Conservation (phyloP, 805 yeast genomes). For the Ogataea trehaloabstinens region DNA sequence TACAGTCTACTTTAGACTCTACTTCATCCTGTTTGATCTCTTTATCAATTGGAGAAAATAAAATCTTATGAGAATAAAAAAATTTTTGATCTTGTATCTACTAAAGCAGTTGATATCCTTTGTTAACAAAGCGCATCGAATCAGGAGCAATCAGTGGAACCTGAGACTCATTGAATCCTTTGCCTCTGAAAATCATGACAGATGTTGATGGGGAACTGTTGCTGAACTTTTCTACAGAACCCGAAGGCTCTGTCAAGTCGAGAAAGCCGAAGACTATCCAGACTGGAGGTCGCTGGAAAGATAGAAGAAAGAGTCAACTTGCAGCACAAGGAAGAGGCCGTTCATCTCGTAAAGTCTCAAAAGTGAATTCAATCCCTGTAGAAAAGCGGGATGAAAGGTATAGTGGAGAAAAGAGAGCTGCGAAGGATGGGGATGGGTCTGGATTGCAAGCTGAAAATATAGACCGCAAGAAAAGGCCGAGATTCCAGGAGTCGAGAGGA, state of each 20-base stretch:
- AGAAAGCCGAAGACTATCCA: constrained; percentile 22
- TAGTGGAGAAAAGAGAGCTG: not conserved
- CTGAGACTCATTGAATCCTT: too few species aligned
- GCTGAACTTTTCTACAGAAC: constrained; percentile 65
- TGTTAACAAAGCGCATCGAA: too few species aligned
- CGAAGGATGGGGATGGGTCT: not conserved
- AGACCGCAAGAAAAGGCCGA: constrained; percentile 25
- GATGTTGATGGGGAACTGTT: constrained; percentile 65
- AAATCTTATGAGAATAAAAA: too few species aligned
- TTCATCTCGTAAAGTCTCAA: constrained; percentile 6
- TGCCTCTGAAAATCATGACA: too few species aligned
- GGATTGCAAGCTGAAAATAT: not conserved
- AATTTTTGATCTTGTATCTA: too few species aligned
- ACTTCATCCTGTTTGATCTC: too few species aligned
- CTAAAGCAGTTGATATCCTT: too few species aligned
- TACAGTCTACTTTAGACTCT: too few species aligned
- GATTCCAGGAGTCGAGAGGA: constrained; percentile 47
- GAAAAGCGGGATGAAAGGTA: constrained; percentile 4
- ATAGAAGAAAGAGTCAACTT: constrained; percentile 62
- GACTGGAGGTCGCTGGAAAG: constrained; percentile 81
- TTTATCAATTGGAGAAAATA: too few species aligned
- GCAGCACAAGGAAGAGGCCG: constrained; percentile 44
- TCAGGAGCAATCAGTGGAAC: too few species aligned
- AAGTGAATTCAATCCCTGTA: constrained; percentile 17
- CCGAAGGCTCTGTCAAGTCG: constrained; percentile 22